Base-by-base conservation (phyloP, 208 protist species). In the Trypanosoma vivax region DNA sequence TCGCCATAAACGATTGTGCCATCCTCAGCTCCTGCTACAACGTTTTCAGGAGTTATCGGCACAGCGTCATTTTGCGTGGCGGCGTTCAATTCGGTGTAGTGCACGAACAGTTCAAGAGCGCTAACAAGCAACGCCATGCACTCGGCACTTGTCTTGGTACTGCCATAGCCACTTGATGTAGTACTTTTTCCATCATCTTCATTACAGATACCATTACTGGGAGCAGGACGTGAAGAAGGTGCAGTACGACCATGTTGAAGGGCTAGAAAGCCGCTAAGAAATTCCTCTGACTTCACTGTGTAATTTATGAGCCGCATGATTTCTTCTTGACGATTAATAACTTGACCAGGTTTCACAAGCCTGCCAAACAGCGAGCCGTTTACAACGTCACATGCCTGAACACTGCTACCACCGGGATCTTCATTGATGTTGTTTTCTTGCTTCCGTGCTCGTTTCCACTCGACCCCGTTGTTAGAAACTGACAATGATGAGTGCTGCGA, bases 281-380 rank as follows among this genome's bases (percentile, higher is more conserved):
- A 94, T 35, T 60, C 50, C 55, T 90, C 81, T n/a, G 83, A 82
- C 65, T 94, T 94, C 18, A 94, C 63, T 10, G 80, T 86, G 35
- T 73, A 69, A 55, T 83, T 88, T 35, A 94, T 70, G 9, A 90
- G 51, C 23, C 89, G 47, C 56, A 94, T 65, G 42, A 94, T 71
- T 25, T 61, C 46, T 67, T 91, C 87, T 57, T 94, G 87, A 14
- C 87, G 77, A 52, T 94, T 94, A 65, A 91, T 74, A 14, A 94
- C 74, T 53, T 94, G 82, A 56, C 91, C 91, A 7, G 87, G 80
- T 67, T 94, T 94, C 58, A 90, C 73, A 59, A 94, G 59, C 37
- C 74, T 74, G 13, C 80, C 79, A 66, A 91, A 78, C 1, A 91
- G 61, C 41, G 70, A 65, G 16, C 73, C n/a, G n/a, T n/a, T n/a